phyloP scores from a whole-genome alignment of 2,329 filamentous ascomycete species.

The Coleophoma cylindrospora region DNA sequence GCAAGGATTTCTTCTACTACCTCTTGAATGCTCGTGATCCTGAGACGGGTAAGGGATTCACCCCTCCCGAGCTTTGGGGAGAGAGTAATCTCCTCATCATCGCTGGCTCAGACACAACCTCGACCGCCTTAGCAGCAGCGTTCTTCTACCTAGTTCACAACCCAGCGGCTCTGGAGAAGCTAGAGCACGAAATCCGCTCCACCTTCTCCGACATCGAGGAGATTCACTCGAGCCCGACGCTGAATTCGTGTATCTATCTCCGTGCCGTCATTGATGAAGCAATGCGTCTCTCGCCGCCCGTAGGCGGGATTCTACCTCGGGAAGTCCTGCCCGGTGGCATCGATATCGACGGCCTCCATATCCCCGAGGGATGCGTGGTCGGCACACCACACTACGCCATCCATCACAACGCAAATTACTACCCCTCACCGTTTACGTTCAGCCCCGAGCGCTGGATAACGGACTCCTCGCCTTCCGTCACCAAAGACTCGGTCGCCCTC shows the following conservation, averaged over 20 bases:
- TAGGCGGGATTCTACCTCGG: slow-evolving; percentile 9
- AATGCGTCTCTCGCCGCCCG: slow-evolving; percentile 13
- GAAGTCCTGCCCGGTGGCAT: slow-evolving; percentile 12
- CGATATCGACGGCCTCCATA: slow-evolving; percentile 18
- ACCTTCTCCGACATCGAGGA: slow-evolving; percentile 25
- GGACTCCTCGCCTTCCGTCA: slow-evolving; percentile 7
- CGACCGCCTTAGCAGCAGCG: slow-evolving; percentile 30
- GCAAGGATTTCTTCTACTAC: slow-evolving; percentile 73
- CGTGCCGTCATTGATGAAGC: slow-evolving; percentile 30
- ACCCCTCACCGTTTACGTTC: slow-evolving; percentile 33
- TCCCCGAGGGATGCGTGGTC: slow-evolving; percentile 36
- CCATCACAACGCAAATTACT: slow-evolving; percentile 37
- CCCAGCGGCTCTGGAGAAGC: slow-evolving; percentile 22
- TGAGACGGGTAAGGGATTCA: slow-evolving; percentile 50
- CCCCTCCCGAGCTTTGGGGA: slow-evolving; percentile 27
- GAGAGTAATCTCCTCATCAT: slow-evolving; percentile 19
- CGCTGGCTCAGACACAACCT: slow-evolving; percentile 34
- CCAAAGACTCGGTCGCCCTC: slow-evolving; percentile 13
- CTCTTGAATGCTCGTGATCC: slow-evolving; percentile 67
- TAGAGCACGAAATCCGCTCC: slow-evolving; percentile 19
- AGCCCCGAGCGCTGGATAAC: slow-evolving; percentile 40
- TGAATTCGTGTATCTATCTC: slow-evolving; percentile 30
- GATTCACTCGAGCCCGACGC: slow-evolving; percentile 19
- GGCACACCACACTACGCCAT: slow-evolving; percentile 39
- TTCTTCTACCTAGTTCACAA: slow-evolving; percentile 34